Evolutionary conservation across 1,139 yeast genomes (phyloP), one percentile per base, ranked within the genome.

Genomic region (Scheffersomyces titani): DNA sequence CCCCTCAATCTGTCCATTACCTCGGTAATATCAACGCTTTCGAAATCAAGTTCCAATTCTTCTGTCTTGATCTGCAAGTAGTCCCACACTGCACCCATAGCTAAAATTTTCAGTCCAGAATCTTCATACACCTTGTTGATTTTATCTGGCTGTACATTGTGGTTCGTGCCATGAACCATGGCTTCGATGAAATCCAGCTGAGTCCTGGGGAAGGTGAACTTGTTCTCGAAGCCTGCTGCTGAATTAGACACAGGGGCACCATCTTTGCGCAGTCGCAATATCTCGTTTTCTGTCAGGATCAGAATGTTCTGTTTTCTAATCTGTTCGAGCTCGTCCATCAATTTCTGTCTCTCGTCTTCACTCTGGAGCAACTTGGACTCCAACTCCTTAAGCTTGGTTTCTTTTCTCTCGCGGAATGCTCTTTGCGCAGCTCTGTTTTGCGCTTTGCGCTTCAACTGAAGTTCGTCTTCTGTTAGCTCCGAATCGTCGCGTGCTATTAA

Each of bases 391-490:
- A 91, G 74, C 63, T 84, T 85, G 55, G 86, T 84, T 69, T 90
- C 96, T 69, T 90, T 90, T 53, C 97, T 84, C 70, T 90, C 96
- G 61, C 97, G 79, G 73, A 91, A 91, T 1, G 97, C 97, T 62
- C 94, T 78, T 72, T 91, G 97, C 0, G 97, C 97, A 5, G 94
- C 96, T 65, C 97, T 77, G 69, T 92, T 92, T 69, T 90, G 96
- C 0, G 93, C 93, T 69, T 88, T 90, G 54, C 90, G 82, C 68
- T 85, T 86, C 62, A 78, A 66, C 52, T 77, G 80, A 36, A 83
- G 65, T 60, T 84, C 87, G 24, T 80, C 82, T 53, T 84, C 87
- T 5, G 76, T 71, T 47, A 80, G 68, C 55, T 76, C 77, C 0
- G 77, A 65, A 58, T 79, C 83, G 59, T 79, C 83, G 55, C 65